A percentile compares a stretch with the other conserved stretches of the same genome.
Conservation (phyloP, 352 stramenopile species). For the Pythium rishiriense region DNA sequence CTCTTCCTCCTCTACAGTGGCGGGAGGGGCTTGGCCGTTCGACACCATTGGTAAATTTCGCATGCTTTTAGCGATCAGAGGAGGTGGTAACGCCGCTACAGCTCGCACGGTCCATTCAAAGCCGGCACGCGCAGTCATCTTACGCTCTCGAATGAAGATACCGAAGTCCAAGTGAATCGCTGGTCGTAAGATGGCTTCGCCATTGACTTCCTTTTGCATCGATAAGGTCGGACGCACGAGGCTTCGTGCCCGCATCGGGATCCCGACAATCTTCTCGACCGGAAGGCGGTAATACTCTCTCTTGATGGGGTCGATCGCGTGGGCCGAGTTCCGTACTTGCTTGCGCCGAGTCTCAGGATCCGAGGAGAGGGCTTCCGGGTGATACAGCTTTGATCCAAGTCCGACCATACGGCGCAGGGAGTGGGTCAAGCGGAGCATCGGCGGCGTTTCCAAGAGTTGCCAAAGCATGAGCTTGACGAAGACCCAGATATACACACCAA, state of each 20-base stretch:
- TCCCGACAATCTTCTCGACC: background rate
- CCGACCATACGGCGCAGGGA: background rate
- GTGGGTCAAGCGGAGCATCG: background rate
- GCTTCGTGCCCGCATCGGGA: constrained; percentile 9
- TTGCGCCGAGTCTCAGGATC: background rate
- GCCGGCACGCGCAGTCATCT: background rate
- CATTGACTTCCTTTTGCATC: constrained; percentile 10
- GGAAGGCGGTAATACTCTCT: background rate
- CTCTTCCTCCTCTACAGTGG: background rate
- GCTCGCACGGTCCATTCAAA: background rate
- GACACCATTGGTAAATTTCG: background rate
- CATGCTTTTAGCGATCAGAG: background rate
- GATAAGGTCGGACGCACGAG: constrained; percentile 12
- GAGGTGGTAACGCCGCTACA: background rate
- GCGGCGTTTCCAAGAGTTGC: background rate
- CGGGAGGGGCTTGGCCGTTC: background rate
- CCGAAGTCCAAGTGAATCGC: background rate
- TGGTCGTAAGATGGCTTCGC: background rate
- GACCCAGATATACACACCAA: background rate
- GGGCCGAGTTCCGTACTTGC: background rate
- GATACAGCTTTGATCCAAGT: background rate
- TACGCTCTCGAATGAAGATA: background rate
- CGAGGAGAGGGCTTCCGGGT: background rate
- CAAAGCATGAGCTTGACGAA: constrained; percentile 1
- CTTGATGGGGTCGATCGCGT: background rate